Evolutionary conservation across 192 early-diverging fungal genomes (phyloP), one percentile per base, ranked within the genome.

Genomic region (Linnemannia hyalina): DNA sequence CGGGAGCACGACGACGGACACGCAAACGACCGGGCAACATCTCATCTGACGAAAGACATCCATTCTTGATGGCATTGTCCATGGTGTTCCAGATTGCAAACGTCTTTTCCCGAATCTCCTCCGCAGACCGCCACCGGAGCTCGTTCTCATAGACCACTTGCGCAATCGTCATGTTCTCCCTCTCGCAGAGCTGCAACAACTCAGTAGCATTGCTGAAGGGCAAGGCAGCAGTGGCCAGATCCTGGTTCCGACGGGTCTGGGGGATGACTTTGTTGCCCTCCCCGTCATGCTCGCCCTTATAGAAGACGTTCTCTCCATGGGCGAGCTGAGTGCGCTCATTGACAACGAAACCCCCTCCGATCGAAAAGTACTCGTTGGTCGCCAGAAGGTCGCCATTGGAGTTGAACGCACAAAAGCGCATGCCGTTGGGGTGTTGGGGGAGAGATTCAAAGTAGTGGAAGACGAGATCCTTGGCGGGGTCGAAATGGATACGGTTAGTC

Each of bases 61-160:
- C 95, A 40, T 95, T 93, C 80, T 91, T 91, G 80, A 96, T 96
- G 49, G 92, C 93, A 83, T 97, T 91, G 87, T 98, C 94, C 98
- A 99, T 99, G 69, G 96, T 96, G 54, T 95, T 91, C 98, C 98
- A 99, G 80, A 99, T 95, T 35, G 91, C 90, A 76, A 94, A 89
- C 3, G 95, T 92, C 81, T 94, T 89, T 76, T 91, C 83, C 79
- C 93, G 90, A 70, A 99, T 96, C 70, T 98, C 96, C 26, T 94
- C 94, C 47, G 94, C 92, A 32, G 90, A 93, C 44, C 96, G 87
- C 98, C 98, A 99, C 49, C 95, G 95, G 20, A 98, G 92, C 82
- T 99, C 98, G 83, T 99, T 99, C 77, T 95, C 92, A 80, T 94
- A 97, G 1, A 99, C 98, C 0, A 99, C 96, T 82, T 99, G 95